Conservation (phyloP, 371 early-diverging fungal genomes). For the Actinomortierella wolfii region DNA sequence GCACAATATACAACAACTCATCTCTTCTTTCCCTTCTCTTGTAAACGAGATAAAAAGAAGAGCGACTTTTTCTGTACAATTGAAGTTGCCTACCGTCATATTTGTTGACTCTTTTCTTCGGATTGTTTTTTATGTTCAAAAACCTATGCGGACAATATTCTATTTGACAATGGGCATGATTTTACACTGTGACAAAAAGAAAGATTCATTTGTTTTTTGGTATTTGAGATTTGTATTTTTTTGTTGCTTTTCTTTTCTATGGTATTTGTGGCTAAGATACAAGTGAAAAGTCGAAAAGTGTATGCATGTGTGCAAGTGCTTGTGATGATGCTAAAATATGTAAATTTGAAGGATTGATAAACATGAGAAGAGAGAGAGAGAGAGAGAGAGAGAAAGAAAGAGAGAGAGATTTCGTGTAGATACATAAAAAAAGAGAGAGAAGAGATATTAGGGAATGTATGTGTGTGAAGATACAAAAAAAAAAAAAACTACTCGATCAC, state of each 20-base stretch:
- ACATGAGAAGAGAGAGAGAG: neutral
- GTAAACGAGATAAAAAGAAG: too few species aligned
- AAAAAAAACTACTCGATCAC: constrained; percentile 12
- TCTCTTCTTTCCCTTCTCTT: too few species aligned
- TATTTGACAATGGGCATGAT: too few species aligned
- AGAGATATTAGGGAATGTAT: constrained; percentile 1
- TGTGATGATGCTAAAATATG: neutral
- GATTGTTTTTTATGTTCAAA: too few species aligned
- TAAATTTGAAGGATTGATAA: neutral
- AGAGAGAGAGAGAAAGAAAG: neutral
- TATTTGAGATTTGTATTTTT: too few species aligned
- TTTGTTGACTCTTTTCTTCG: too few species aligned
- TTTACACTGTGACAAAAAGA: too few species aligned
- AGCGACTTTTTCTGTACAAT: too few species aligned
- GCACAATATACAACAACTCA: too few species aligned
- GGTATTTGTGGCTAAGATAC: neutral
- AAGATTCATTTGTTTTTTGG: too few species aligned
- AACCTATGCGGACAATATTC: too few species aligned
- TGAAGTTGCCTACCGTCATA: too few species aligned
- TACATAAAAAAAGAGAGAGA: neutral
- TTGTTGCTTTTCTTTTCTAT: neutral
- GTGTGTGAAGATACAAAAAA: neutral
- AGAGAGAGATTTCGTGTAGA: constrained; percentile 21
- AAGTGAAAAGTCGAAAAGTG: constrained; percentile 1
- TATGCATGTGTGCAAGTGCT: neutral